A percentile compares a stretch with the other conserved stretches of the same genome.
These are phyloP conservation scores for Colletotrichum sp. DNA, from an alignment of 2,329 filamentous ascomycete genomes.

Conservation along the genomic window DNA sequence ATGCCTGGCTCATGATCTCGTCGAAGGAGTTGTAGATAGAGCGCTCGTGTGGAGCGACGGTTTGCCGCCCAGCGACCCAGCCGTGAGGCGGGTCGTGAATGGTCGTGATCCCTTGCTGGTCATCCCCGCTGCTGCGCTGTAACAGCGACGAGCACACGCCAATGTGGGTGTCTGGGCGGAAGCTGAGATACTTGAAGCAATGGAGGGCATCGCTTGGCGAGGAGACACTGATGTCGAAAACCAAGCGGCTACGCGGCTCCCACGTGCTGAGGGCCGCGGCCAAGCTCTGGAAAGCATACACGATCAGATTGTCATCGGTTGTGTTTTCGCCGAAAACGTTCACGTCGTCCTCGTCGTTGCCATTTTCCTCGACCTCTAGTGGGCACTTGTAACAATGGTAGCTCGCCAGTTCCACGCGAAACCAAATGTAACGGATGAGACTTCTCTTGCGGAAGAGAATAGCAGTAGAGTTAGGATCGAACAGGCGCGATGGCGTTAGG, in stretches of 20 bases:
- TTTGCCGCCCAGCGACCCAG: conserved; percentile 30
- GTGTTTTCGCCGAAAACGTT: conserved; percentile 17
- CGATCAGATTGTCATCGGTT: conserved; percentile 29
- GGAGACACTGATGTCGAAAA: conserved; percentile 41
- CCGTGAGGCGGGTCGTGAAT: conserved; percentile 28
- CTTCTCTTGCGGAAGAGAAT: conserved; percentile 27
- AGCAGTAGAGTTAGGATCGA: conserved; percentile 19
- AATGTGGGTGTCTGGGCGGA: conserved; percentile 23
- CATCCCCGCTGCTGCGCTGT: not conserved
- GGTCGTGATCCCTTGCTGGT: not conserved
- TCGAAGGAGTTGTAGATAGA: conserved; percentile 27
- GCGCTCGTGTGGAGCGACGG: conserved; percentile 11
- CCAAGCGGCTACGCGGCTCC: conserved; percentile 34
- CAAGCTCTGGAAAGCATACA: conserved; percentile 31
- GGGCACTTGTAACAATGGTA: conserved; percentile 26
- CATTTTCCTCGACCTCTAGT: not conserved
- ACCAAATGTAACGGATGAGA: conserved; percentile 31
- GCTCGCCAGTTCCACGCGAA: conserved; percentile 30
- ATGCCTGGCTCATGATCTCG: conserved; percentile 32
- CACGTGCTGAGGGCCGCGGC: conserved; percentile 35
- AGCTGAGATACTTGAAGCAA: conserved; percentile 38
- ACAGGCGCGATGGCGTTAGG: conserved; percentile 26
- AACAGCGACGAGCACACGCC: conserved; percentile 7
- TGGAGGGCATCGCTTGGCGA: conserved; percentile 40
- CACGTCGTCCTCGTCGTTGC: not conserved